Evolutionary conservation across 2,329 filamentous ascomycete genomes (phyloP).

Genomic region (Lecanicillium sp.): DNA sequence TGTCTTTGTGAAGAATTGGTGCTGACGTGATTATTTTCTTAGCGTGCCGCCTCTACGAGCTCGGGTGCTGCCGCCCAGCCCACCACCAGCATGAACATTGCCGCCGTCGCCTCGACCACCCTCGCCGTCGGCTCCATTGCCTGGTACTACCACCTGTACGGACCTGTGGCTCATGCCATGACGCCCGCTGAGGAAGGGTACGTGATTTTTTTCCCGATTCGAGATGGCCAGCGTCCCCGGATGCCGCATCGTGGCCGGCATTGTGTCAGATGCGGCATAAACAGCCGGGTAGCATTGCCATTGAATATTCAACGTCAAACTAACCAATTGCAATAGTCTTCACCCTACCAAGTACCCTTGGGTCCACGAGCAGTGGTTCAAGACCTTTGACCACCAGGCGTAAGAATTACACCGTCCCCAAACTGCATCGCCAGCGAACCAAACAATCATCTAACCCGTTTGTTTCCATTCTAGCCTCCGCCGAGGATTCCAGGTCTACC

Average conservation of each 20-base stretch:
- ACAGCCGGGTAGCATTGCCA: neutral
- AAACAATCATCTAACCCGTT: conserved; percentile 5
- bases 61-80: conserved; percentile 62
- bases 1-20: conserved; percentile 6
- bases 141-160: conserved; percentile 97
- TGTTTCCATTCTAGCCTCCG: conserved; percentile 82
- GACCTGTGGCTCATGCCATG: conserved; percentile 78
- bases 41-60: conserved; percentile 66
- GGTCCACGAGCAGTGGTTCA: conserved; percentile 86
- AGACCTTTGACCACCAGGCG: conserved; percentile 96
- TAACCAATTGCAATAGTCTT: conserved; percentile 52
- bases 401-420: conserved; percentile 43
- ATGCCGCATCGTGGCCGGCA: neutral
- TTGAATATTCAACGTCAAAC: conserved; percentile 8
- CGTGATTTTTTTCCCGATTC: conserved; percentile 36
- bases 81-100: conserved; percentile 75
- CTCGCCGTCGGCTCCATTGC: conserved; percentile 82
- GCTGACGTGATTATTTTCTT: conserved; percentile 29
- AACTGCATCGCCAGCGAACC: neutral
- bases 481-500: conserved; percentile 99
- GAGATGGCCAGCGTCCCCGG: neutral
- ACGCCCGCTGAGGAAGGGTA: conserved; percentile 97
- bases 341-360: conserved; percentile 90
- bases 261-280: conserved; percentile 10
- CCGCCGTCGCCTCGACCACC: conserved; percentile 78